phyloP scores from a whole-genome alignment of 257 asterid species.

The Forsythia viridissima region DNA sequence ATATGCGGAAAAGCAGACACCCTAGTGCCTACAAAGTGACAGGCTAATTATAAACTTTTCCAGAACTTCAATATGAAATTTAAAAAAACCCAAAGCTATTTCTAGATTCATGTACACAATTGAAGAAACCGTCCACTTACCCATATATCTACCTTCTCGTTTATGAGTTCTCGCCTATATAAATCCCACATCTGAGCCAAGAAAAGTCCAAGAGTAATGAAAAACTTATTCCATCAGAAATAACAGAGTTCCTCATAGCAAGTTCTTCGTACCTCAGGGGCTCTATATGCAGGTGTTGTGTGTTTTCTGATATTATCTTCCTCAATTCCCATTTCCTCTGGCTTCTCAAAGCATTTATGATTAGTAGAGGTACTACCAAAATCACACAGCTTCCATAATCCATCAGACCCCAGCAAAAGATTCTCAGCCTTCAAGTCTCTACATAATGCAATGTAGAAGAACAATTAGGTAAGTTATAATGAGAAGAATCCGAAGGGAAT shows the following conservation, averaged over 20 bases:
- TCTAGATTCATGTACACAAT: slow-evolving; percentile 12
- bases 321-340: slow-evolving; percentile 99
- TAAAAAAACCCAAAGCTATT: slow-evolving; percentile 5
- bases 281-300: slow-evolving; percentile 98
- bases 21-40: slow-evolving; percentile 81
- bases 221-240: slow-evolving; percentile 34
- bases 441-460: slow-evolving; percentile 32
- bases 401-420: slow-evolving; percentile 92
- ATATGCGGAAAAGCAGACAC: slow-evolving; percentile 88
- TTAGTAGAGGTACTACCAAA: slow-evolving; percentile 95
- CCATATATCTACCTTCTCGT: slow-evolving; percentile 97
- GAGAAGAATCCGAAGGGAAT: slow-evolving; percentile 4
- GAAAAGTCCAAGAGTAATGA: slow-evolving; percentile 43
- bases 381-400: slow-evolving; percentile 94
- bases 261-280: slow-evolving; percentile 85
- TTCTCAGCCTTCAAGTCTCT: slow-evolving; percentile 99
- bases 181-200: slow-evolving; percentile 95
- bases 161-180: slow-evolving; percentile 77
- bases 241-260: slow-evolving; percentile 35
- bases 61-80: not conserved
- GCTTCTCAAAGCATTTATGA: slow-evolving; percentile 92
- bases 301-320: slow-evolving; percentile 93
- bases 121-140: slow-evolving; percentile 49
- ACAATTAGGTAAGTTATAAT: slow-evolving; percentile 16
- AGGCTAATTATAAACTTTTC: slow-evolving; percentile 4